Conservation (phyloP, 805 yeast genomes). For the Saturnispora serradocipensis region DNA sequence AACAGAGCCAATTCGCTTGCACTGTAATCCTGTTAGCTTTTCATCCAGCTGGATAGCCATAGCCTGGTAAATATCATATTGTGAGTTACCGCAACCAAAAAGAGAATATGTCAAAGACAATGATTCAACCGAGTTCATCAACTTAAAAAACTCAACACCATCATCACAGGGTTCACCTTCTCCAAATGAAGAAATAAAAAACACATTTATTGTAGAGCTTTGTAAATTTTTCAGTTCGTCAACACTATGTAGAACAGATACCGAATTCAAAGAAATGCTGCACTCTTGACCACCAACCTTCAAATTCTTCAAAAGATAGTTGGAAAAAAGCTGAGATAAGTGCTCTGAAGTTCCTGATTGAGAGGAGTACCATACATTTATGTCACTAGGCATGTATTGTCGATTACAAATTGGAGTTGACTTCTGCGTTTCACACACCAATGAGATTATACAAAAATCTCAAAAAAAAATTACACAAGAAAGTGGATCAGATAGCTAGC, state of each 20-base stretch:
- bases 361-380: slow-evolving; percentile 62
- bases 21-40: slow-evolving; percentile 51
- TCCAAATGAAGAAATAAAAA: slow-evolving; percentile 85
- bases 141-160: slow-evolving; percentile 59
- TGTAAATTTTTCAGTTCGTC: neutral
- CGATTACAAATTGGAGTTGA: neutral
- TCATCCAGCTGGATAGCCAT: slow-evolving; percentile 54
- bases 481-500: neutral
- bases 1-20: slow-evolving; percentile 47
- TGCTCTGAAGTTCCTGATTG: slow-evolving; percentile 96
- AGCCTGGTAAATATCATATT: slow-evolving; percentile 81
- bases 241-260: neutral
- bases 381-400: neutral
- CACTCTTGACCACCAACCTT: neutral
- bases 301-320: slow-evolving; percentile 19
- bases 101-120: slow-evolving; percentile 45
- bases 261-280: neutral
- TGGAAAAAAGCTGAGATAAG: slow-evolving; percentile 38
- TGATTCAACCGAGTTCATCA: slow-evolving; percentile 15
- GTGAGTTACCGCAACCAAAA: slow-evolving; percentile 88
- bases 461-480: neutral
- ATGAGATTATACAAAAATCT: neutral
- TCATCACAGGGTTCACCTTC: slow-evolving; percentile 97
- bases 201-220: slow-evolving; percentile 24
- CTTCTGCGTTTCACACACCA: neutral